Base-by-base conservation (phyloP, 805 yeast species). In the Cyberlindnera samutprakarnensis region DNA sequence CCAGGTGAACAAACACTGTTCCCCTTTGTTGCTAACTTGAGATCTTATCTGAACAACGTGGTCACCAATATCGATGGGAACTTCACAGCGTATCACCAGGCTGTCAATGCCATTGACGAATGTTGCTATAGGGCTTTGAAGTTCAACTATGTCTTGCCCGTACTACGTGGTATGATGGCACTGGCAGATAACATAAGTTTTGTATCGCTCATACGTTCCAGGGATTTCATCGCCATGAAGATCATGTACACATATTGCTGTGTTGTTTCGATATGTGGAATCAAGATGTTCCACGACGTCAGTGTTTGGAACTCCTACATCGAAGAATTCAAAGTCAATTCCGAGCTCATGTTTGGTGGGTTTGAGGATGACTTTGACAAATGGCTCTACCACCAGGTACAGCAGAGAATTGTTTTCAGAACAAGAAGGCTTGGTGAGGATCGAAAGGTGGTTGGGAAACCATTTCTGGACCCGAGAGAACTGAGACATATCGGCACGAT, bases 301-400 rank as follows among this genome's bases (percentile, higher is more conserved):
- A 36, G 44, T 19, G 31, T 44, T 1, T 49, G 52, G 52, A 46
- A 49, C 21, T 25, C 38, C 5, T 47, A 32, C 14, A 27, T 47
- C 3, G 31, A 31, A 10, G 41, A 36, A 26, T 47, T 40, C 24
- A 37, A 31, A 15, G 18, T 23, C 12, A 15, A 27, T 4, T 14
- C 37, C 2, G 24, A 12, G n/a, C n/a, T 23, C 6, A 27, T 23
- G 26, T 40, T 32, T 28, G 38, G 38, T 23, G 41, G 30, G 11
- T 41, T 44, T 21, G 52, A 46, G 25, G 48, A 43, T n/a, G 24
- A n/a, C 1, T 38, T 36, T 29, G 52, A 47, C 25, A 16, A 13
- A 10, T 18, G 25, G 6, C 23, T 47, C 23, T 46, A 36, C 53
- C 8, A 28, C 8, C 41, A 33, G 4, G 46, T 42, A 12, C 31